These are phyloP conservation scores for Talaromyces ruber DNA, from an alignment of 495 filamentous ascomycete genomes.

Conservation along the genomic window DNA sequence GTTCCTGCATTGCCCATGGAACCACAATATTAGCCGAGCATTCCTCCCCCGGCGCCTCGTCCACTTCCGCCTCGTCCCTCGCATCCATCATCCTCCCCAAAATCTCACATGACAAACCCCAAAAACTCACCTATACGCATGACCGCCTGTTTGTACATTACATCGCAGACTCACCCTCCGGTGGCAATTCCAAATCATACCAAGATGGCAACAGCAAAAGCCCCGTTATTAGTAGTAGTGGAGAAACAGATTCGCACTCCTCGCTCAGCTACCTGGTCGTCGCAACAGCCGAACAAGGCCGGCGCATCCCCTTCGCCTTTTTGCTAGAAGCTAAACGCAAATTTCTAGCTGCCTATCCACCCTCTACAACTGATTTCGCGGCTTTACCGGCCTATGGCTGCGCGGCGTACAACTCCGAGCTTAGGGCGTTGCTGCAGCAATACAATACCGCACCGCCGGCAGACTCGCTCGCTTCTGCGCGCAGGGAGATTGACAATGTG, in stretches of 20 bases:
- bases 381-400: constrained; percentile 82
- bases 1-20: constrained; percentile 84
- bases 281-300: constrained; percentile 64
- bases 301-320: constrained; percentile 87
- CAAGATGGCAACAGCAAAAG: constrained; percentile 10
- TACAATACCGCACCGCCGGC: constrained; percentile 73
- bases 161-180: constrained; percentile 74
- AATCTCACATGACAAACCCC: constrained; percentile 68
- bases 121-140: constrained; percentile 92
- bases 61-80: constrained; percentile 67
- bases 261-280: constrained; percentile 84
- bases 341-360: constrained; percentile 68
- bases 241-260: constrained; percentile 43
- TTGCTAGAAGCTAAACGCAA: constrained; percentile 85
- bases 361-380: constrained; percentile 62
- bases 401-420: constrained; percentile 71
- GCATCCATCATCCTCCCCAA: constrained; percentile 94
- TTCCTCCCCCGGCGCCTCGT: constrained; percentile 64
- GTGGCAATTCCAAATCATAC: constrained; percentile 15
- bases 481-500: constrained; percentile 86
- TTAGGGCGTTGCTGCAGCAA: constrained; percentile 72
- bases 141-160: constrained; percentile 90
- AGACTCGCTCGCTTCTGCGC: constrained; percentile 77
- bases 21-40: constrained; percentile 89
- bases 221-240: constrained; percentile 3